Evolutionary conservation across 2,329 filamentous ascomycete species (phyloP), one percentile per base, ranked within the genome.

Genomic region (Pyrenophora seminiperda): DNA sequence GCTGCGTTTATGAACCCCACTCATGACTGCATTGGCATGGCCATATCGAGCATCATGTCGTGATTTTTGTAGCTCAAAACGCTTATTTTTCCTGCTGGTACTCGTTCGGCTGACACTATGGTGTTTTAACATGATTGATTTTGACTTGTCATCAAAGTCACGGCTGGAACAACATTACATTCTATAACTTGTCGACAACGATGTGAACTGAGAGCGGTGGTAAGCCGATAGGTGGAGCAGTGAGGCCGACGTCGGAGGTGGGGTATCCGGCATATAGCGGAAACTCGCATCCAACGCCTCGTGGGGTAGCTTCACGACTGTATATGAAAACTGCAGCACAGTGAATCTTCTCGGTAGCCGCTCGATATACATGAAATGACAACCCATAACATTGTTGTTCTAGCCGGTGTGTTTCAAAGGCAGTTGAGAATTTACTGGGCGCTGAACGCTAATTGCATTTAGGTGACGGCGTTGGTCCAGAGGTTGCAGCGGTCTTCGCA

Each of bases 401-500:
- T 75, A 47, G 71, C 63, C 40, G 73, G 73, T 74, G 63, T 57
- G 70, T 59, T 14, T 14, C 24, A 11, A 27, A 2, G 9, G 13
- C 14, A 27, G n/a, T 31, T 1, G 11, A 11, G 34, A 18, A 4
- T 27, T 27, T 27, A 3, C 10, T 11, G 7, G 9, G 6, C 13
- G 10, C 13, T 11, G 39, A 53, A n/a, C 44, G 49, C 57, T 60
- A 62, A 65, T 60, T 53, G 51, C 33, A 22, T 44, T 3, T 31
- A 75, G 73, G 73, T 62, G 73, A 75, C 50, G 72, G 73, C 47
- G 71, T 72, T 32, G 73, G 73, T 41, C 73, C 73, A 33, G 73
- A 75, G 70, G 73, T 75, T 70, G 58, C 42, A 56, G 53, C 50
- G 41, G 29, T 14, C 19, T 38, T 31, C 15, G 29, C 40, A 41